phyloP scores from a whole-genome alignment of 495 filamentous ascomycete genomes.

The Saxophila tyrrhenica region DNA sequence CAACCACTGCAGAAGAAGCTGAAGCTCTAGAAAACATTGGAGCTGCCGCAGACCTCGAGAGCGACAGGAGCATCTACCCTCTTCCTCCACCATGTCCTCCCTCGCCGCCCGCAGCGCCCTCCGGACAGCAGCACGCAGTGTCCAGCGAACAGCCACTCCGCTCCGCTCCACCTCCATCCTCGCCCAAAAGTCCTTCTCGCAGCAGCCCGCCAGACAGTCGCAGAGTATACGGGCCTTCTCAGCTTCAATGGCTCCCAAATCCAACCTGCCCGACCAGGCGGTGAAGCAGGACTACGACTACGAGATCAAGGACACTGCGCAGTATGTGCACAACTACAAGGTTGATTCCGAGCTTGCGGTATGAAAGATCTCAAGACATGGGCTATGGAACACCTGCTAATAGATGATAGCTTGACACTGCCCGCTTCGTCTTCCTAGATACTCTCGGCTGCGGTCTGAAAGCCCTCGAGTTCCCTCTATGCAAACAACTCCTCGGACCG shows the following conservation, averaged over 20 bases:
- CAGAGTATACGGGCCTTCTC: constrained; percentile 11
- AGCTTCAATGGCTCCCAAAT: constrained; percentile 11
- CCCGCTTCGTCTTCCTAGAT: constrained; percentile 53
- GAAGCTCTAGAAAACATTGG: too few species aligned
- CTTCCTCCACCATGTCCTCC: constrained; percentile 12
- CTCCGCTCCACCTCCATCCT: constrained; percentile 5
- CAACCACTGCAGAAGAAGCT: too few species aligned
- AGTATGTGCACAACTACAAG: constrained; percentile 83
- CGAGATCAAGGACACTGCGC: constrained; percentile 88
- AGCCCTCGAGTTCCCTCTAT: constrained; percentile 90
- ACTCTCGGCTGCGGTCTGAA: constrained; percentile 94
- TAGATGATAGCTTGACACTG: constrained; percentile 66
- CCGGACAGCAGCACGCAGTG: constrained; percentile 3
- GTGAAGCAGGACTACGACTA: constrained; percentile 58
- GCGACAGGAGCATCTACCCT: neutral
- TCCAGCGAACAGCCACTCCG: constrained; percentile 9
- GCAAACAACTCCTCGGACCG: constrained; percentile 88
- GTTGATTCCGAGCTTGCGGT: constrained; percentile 83
- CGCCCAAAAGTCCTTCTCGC: constrained; percentile 3
- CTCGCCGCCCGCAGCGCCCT: constrained; percentile 8
- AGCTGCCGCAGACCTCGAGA: neutral
- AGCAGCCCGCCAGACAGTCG: neutral
- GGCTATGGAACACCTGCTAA: neutral
- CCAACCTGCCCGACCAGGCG: constrained; percentile 31
- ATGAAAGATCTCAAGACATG: neutral